Evolutionary conservation across 495 filamentous ascomycete genomes (phyloP).

Genomic region (Daldinia loculata): DNA sequence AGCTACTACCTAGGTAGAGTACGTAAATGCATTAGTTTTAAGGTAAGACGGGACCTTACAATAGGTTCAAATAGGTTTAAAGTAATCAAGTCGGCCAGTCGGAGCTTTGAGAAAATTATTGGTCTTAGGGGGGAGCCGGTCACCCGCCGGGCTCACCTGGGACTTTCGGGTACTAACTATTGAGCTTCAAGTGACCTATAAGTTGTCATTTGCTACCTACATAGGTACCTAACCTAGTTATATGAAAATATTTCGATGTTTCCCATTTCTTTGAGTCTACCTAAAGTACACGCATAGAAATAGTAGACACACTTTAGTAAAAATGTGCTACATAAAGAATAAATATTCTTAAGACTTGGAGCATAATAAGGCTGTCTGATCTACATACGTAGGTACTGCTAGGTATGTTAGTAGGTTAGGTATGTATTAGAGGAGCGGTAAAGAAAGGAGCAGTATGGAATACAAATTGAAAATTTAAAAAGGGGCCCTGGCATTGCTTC

Average conservation of each 20-base stretch:
- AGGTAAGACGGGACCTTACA: constrained; percentile 9
- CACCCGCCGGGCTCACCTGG: constrained; percentile 35
- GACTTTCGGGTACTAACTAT: constrained; percentile 18
- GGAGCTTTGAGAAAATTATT: constrained; percentile 33
- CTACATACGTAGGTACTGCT: neutral
- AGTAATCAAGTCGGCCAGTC: constrained; percentile 35
- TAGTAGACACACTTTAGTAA: neutral
- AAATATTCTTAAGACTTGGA: neutral
- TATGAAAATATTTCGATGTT: neutral
- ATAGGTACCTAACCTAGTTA: too few species aligned
- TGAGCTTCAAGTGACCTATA: constrained; percentile 26
- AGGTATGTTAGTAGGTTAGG: neutral
- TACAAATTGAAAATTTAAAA: neutral
- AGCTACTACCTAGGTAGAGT: constrained; percentile 1
- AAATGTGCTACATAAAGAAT: neutral
- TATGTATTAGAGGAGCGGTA: neutral
- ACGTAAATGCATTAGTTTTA: constrained; percentile 2
- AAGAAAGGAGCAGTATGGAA: neutral
- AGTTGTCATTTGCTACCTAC: constrained; percentile 12
- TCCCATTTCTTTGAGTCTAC: neutral
- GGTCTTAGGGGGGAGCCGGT: constrained; percentile 15
- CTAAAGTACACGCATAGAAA: neutral
- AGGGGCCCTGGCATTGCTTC: neutral
- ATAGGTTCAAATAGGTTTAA: constrained; percentile 20
- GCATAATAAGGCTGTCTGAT: neutral